A percentile compares a stretch with the other conserved stretches of the same genome.
These are phyloP conservation scores for Eutypella sp. DNA, from an alignment of 2,329 filamentous ascomycete genomes.

Conservation along the genomic window DNA sequence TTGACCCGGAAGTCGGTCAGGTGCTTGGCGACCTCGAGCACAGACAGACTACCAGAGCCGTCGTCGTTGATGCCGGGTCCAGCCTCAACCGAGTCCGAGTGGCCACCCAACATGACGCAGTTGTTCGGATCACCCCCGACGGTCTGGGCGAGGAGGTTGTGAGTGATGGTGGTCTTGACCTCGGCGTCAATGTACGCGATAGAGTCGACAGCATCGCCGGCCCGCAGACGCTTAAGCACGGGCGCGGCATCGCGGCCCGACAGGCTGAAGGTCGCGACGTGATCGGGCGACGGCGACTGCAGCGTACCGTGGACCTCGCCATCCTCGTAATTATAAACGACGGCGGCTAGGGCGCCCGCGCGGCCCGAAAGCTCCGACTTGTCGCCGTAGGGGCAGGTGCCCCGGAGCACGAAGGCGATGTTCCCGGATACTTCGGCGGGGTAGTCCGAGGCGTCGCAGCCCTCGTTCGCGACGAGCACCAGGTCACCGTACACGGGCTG, in stretches of 20 bases:
- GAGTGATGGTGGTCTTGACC: slow-evolving; percentile 48
- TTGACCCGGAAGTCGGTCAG: slow-evolving; percentile 53
- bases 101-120: slow-evolving; percentile 61
- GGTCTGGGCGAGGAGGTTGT: slow-evolving; percentile 61
- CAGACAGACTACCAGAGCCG: slow-evolving; percentile 59
- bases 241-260: slow-evolving; percentile 53
- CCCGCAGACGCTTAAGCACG: slow-evolving; percentile 48
- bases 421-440: slow-evolving; percentile 52
- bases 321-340: slow-evolving; percentile 70
- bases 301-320: slow-evolving; percentile 64
- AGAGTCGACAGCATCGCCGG: slow-evolving; percentile 44
- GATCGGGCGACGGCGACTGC: slow-evolving; percentile 51
- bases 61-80: slow-evolving; percentile 76
- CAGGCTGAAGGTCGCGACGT: slow-evolving; percentile 66
- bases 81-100: slow-evolving; percentile 58
- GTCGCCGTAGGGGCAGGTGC: slow-evolving; percentile 63
- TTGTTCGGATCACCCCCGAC: slow-evolving; percentile 52
- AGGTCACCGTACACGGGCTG: slow-evolving; percentile 56
- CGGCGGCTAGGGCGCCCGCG: slow-evolving; percentile 64
- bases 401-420: slow-evolving; percentile 67
- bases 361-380: slow-evolving; percentile 65
- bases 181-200: slow-evolving; percentile 57
- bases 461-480: slow-evolving; percentile 56
- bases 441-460: slow-evolving; percentile 62
- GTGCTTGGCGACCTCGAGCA: slow-evolving; percentile 59